Percentiles rank a stretch among this genome's conserved stretches.
These are phyloP conservation scores for Astrothelium subdiscretum DNA, from an alignment of 495 filamentous ascomycete species.

Conservation along the genomic window DNA sequence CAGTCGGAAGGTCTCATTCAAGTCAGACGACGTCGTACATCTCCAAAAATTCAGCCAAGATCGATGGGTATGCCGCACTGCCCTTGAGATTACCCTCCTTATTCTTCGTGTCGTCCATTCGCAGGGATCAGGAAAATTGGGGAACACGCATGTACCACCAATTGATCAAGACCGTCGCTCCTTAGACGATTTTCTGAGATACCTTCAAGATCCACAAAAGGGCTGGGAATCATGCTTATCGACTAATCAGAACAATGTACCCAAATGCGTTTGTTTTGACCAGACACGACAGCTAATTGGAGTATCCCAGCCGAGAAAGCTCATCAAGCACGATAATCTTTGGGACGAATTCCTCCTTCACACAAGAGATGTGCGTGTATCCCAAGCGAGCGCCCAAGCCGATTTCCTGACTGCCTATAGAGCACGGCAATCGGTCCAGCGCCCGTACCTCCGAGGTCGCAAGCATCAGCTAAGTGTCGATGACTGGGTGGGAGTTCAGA, in stretches of 20 bases:
- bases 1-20: not conserved
- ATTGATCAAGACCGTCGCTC: not conserved
- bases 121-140: not conserved
- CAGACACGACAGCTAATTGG: not conserved
- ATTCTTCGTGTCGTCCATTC: not conserved
- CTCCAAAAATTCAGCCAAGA: not conserved
- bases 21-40: not conserved
- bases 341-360: not conserved
- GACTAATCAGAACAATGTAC: no score
- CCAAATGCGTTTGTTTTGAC: not conserved
- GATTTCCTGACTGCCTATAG: not conserved
- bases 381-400: not conserved
- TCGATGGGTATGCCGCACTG: not conserved
- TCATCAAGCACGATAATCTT: not conserved
- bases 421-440: not conserved
- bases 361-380: not conserved
- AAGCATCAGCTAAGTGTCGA: not conserved
- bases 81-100: not conserved
- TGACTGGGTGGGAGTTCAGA: not conserved
- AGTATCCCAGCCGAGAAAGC: not conserved
- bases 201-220: not conserved
- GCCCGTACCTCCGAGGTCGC: not conserved
- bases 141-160: not conserved
- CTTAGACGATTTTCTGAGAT: not conserved
- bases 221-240: not conserved